Evolutionary conservation across 371 early-diverging fungal species (phyloP).

Genomic region (Mortierella sp.): DNA sequence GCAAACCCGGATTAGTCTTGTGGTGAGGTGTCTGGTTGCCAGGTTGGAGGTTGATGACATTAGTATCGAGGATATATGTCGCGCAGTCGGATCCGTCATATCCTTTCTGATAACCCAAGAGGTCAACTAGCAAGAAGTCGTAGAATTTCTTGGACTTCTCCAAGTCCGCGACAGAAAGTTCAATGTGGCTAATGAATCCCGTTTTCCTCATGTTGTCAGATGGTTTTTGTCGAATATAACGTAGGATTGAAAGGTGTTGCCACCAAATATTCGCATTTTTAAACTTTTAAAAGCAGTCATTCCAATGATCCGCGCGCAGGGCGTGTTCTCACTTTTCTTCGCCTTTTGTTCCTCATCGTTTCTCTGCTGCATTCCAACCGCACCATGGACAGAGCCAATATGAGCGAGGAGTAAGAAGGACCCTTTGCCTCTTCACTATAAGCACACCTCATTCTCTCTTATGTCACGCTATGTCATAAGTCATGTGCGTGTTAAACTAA

Average conservation of each 20-base stretch:
- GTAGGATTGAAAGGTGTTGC: too few relatives aligned
- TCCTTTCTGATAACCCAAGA: not conserved
- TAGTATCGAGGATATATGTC: not conserved
- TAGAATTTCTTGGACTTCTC: slow-evolving; percentile 1
- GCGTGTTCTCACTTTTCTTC: too few relatives aligned
- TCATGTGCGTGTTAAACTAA: too few relatives aligned
- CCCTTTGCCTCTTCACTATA: not conserved
- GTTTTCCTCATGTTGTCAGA: not conserved
- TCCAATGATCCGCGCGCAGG: too few relatives aligned
- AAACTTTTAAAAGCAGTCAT: not conserved
- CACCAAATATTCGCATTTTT: too few relatives aligned
- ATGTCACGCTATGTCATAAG: too few relatives aligned
- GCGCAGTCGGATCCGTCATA: not conserved
- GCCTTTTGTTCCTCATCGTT: not conserved
- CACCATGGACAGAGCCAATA: slow-evolving; percentile 18
- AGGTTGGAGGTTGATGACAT: not conserved
- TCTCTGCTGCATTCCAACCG: not conserved
- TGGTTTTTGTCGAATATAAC: too few relatives aligned
- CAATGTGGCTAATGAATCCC: not conserved
- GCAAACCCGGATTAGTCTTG: slow-evolving; percentile 5
- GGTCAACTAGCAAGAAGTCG: not conserved
- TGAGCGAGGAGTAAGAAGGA: slow-evolving; percentile 32
- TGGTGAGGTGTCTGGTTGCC: not conserved
- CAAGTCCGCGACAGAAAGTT: not conserved
- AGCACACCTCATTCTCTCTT: not conserved